Evolutionary conservation across 768 basidiomycete genomes (phyloP).

Genomic region (Boletales sp.): DNA sequence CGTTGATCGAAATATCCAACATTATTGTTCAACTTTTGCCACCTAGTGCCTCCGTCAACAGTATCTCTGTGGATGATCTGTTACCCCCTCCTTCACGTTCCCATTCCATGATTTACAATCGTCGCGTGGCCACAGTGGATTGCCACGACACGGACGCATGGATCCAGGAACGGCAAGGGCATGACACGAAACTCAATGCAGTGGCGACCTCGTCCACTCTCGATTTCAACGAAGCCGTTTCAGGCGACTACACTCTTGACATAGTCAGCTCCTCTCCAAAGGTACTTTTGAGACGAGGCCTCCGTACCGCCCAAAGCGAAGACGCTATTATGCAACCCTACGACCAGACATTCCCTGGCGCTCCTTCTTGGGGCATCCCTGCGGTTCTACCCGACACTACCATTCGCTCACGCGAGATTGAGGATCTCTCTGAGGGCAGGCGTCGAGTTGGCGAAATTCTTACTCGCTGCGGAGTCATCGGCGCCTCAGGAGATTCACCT

Average conservation of each 20-base stretch:
- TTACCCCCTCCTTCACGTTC: conserved; percentile 8
- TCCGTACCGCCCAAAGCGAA: background rate
- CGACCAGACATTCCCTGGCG: conserved; percentile 3
- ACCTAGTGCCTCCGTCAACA: background rate
- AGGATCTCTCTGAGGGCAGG: conserved; percentile 15
- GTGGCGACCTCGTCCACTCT: conserved; percentile 9
- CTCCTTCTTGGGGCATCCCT: conserved; percentile 1
- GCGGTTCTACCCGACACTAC: background rate
- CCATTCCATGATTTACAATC: conserved; percentile 6
- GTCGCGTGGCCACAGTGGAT: conserved; percentile 17
- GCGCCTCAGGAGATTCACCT: conserved; percentile 1
- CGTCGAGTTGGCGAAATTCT: conserved; percentile 18
- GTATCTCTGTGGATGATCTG: conserved; percentile 1
- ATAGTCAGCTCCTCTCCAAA: conserved; percentile 1
- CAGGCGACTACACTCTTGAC: background rate
- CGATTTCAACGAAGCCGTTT: conserved; percentile 1
- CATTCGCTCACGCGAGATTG: background rate
- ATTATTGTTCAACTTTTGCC: background rate
- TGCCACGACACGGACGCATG: conserved; percentile 30
- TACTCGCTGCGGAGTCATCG: conserved; percentile 16
- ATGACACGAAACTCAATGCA: conserved; percentile 9
- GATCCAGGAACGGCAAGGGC: conserved; percentile 3
- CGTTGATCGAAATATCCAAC: conserved; percentile 9
- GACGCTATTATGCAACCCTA: background rate
- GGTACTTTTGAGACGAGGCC: conserved; percentile 2